Evolutionary conservation across 352 stramenopile species (phyloP), one percentile per base, ranked within the genome.

Genomic region (Phytophthora fragariae): DNA sequence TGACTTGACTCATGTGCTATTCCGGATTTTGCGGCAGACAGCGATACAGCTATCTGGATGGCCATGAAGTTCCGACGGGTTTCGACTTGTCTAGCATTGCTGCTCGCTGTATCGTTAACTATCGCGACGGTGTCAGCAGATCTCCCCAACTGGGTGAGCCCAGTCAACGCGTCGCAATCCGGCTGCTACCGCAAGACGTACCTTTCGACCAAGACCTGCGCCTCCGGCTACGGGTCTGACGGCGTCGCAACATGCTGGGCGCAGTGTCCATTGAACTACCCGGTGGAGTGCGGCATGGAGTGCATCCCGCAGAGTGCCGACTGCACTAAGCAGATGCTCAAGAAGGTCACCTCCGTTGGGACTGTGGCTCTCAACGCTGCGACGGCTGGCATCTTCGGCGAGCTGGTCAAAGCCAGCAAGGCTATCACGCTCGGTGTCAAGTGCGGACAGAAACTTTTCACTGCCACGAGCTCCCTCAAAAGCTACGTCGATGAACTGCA

Each of bases 281-380:
- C 86, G 0, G 86, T 93, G 3, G 71, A 89, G 62, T 93, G 86
- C 39, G 84, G 80, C 56, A 83, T 86, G 76, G 84, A 93, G 70
- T 92, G 86, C 63, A 80, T 93, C 29, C 83, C 83, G 8, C 84
- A 92, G 50, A 88, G 84, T 62, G 61, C 76, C 2, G 83, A 91
- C 61, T 93, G 86, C 68, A 75, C 77, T 9, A 54, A 70, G 0
- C 65, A 84, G 31, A 59, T 93, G 1, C 27, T 92, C 27, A 57
- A 39, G 39, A 91, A 92, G 70, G 53, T 87, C 50, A 67, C 57
- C 5, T 73, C 77, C 4, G 86, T 93, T 9, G 83, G 80, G 10
- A 83, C 68, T 0, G 82, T 84, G 3, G 84, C 83, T 0, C 53
- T 92, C 39, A 86, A 80, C 44, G 70, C 72, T 17, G 83, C 80